Evolutionary conservation across 2,329 filamentous ascomycete genomes (phyloP), one percentile per base, ranked within the genome.

Genomic region (Arachnopeziza araneosa): DNA sequence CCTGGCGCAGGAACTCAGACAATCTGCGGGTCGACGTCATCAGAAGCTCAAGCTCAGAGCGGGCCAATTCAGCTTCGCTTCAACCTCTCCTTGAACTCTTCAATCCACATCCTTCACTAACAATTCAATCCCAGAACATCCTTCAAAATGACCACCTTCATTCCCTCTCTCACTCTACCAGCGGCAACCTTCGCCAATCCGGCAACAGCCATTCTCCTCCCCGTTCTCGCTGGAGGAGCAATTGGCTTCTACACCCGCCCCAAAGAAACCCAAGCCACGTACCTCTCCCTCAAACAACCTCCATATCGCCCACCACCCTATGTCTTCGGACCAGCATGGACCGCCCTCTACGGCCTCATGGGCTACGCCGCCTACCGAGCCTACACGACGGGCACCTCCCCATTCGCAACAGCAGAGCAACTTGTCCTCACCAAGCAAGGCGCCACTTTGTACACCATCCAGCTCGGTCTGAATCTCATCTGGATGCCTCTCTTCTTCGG

Each of bases 401-500:
- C 85, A 10, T 54, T 66, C 1, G 58, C 69, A 14, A 69, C 67
- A 1, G 56, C 62, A 48, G 57, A 64, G 19, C 58, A 68, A 24
- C n/a, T 65, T 49, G 60, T 67, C 55, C 62, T 68, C 57, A 85
- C 88, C 56, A 83, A 83, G 72, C 80, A 85, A 66, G 88, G 87
- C 66, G 87, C 90, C 60, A 90, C 88, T 0, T 81, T 97, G 30
- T 97, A 96, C 78, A 90, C 89, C 1, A 79, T 92, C 61, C 93
- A 97, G 76, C 85, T 97, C 7, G 89, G 82, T 12, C 80, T 97
- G 56, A 97, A 97, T 73, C 79, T 96, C 30, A 75, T 88, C 57
- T 98, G 91, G 91, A 97, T 92, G 83, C 93, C 93, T 14, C 82
- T 97, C 12, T 97, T 97, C 82, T 97, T 96, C 72, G 82, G 83